A percentile compares a stretch with the other conserved stretches of the same genome.
Conservation (phyloP, 2,329 filamentous ascomycete genomes). For the Colletotrichum tanaceti region DNA sequence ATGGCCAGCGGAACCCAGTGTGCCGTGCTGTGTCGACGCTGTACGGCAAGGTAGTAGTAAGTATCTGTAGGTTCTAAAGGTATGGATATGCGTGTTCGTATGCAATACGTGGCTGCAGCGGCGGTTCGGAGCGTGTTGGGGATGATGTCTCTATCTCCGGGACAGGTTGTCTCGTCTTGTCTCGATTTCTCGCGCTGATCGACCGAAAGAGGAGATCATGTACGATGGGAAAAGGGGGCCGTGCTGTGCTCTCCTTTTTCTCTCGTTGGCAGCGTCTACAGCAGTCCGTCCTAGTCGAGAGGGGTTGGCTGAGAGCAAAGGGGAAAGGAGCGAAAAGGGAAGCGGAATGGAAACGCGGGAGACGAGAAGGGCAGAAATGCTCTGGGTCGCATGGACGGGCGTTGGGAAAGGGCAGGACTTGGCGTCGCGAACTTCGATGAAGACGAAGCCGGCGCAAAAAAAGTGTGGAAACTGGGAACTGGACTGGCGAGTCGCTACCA, state of each 20-base stretch:
- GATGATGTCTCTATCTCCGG: slow-evolving; percentile 14
- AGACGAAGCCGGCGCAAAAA: slow-evolving; percentile 13
- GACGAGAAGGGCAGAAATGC: slow-evolving; percentile 1
- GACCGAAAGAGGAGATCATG: slow-evolving; percentile 26
- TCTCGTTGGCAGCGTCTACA: not conserved
- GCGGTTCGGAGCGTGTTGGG: slow-evolving; percentile 28
- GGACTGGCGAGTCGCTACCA: slow-evolving; percentile 47
- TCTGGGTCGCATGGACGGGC: slow-evolving; percentile 33
- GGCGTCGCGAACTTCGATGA: not conserved
- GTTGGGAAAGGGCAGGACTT: not conserved
- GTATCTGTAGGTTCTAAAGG: not conserved
- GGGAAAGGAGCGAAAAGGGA: slow-evolving; percentile 11
- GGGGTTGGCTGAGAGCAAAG: not conserved
- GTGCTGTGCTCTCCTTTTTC: slow-evolving; percentile 23
- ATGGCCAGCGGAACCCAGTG: not conserved
- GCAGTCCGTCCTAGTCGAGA: slow-evolving; percentile 5
- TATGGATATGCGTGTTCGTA: slow-evolving; percentile 14
- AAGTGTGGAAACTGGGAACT: slow-evolving; percentile 7
- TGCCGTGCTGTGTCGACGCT: not conserved
- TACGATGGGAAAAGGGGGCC: slow-evolving; percentile 10
- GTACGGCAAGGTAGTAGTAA: not conserved
- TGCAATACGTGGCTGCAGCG: slow-evolving; percentile 8
- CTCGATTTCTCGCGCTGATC: slow-evolving; percentile 35
- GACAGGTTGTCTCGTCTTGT: slow-evolving; percentile 33
- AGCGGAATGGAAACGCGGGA: slow-evolving; percentile 20